Evolutionary conservation across 768 basidiomycete genomes (phyloP).

Genomic region (Lactarius pseudohatsudake): DNA sequence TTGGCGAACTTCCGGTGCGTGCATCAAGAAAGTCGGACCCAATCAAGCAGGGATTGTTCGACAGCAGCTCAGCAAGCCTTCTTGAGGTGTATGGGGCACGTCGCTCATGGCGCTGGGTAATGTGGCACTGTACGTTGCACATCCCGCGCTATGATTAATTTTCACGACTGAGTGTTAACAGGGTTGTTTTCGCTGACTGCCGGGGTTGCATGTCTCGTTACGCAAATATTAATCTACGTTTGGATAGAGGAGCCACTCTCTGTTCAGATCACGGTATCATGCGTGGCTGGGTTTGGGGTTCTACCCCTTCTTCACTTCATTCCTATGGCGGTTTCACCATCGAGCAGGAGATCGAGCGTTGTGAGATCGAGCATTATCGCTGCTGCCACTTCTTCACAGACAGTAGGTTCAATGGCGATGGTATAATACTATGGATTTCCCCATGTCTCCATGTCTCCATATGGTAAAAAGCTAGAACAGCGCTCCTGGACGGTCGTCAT

Average conservation of each 20-base stretch:
- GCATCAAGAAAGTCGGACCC: constrained; percentile 11
- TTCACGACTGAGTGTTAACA: background rate
- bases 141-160: too few species aligned
- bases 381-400: constrained; percentile 10
- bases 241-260: constrained; percentile 18
- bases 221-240: constrained; percentile 17
- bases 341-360: constrained; percentile 12
- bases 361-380: constrained; percentile 11
- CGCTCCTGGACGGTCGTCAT: too few species aligned
- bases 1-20: constrained; percentile 19
- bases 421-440: constrained; percentile 5
- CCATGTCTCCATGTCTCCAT: background rate
- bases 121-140: constrained; percentile 21
- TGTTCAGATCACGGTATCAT: constrained; percentile 10
- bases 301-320: constrained; percentile 19
- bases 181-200: constrained; percentile 19
- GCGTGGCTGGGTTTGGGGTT: constrained; percentile 17
- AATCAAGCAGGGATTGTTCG: constrained; percentile 18
- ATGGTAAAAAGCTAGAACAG: constrained; percentile 4
- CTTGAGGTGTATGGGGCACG: constrained; percentile 21
- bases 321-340: constrained; percentile 3
- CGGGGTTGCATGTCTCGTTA: constrained; percentile 10
- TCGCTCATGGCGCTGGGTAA: constrained; percentile 22
- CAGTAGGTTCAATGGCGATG: constrained; percentile 5
- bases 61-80: constrained; percentile 21